Percentiles rank a stretch among this genome's conserved stretches.
Conservation (phyloP, 768 basidiomycete species). For the Lyophyllum semitale region DNA sequence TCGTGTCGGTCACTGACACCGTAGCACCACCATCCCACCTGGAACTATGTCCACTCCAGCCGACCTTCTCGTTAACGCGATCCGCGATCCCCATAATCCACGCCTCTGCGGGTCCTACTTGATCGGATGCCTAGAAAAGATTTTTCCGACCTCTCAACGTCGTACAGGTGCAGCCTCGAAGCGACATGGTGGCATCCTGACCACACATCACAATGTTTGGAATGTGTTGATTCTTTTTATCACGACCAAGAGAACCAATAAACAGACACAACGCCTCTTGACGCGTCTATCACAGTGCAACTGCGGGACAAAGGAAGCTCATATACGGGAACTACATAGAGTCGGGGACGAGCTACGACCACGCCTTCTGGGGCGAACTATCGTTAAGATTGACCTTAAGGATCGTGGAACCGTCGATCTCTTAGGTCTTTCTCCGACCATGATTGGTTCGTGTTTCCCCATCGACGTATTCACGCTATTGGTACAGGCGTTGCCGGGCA, state of each 20-base stretch:
- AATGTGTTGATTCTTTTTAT: slow-evolving; percentile 9
- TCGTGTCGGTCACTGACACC: neutral
- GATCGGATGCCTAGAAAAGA: neutral
- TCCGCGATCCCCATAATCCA: slow-evolving; percentile 8
- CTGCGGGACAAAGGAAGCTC: neutral
- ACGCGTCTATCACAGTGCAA: slow-evolving; percentile 1
- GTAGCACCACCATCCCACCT: neutral
- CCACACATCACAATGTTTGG: slow-evolving; percentile 10
- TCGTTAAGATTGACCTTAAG: neutral
- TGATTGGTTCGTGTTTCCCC: neutral
- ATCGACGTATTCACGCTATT: neutral
- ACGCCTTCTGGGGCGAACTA: neutral
- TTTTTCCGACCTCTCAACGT: neutral
- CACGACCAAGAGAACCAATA: slow-evolving; percentile 7
- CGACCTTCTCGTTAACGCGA: slow-evolving; percentile 3
- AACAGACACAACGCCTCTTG: slow-evolving; percentile 7
- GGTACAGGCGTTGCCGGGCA: neutral
- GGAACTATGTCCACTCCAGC: neutral
- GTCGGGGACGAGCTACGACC: neutral
- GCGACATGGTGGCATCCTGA: neutral
- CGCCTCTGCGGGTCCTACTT: slow-evolving; percentile 3
- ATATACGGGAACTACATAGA: neutral
- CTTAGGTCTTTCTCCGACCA: neutral
- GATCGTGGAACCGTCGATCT: neutral
- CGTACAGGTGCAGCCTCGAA: neutral